Conservation (phyloP, 495 filamentous ascomycete genomes). For the Aspergillus sparsus region DNA sequence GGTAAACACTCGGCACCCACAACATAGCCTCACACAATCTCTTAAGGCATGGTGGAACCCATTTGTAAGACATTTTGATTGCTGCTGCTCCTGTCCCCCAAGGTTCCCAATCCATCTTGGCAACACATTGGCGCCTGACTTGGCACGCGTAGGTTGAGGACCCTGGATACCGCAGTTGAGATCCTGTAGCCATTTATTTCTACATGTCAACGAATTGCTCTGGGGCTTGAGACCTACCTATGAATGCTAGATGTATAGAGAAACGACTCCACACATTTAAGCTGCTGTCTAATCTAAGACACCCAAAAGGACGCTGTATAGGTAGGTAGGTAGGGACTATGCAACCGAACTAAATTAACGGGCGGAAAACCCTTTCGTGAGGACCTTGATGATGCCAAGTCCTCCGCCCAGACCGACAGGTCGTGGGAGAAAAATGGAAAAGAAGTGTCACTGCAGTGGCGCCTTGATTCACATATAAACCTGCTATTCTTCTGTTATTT, state of each 20-base stretch:
- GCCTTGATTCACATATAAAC: not conserved
- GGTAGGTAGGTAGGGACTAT: not conserved
- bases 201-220: not conserved
- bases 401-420: constrained; percentile 7
- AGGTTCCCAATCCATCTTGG: not conserved
- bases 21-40: too few species aligned
- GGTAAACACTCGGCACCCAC: too few species aligned
- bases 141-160: not conserved
- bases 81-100: not conserved
- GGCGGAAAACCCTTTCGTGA: constrained; percentile 10
- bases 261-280: too few species aligned
- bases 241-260: not conserved
- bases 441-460: not conserved
- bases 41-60: too few species aligned
- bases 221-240: not conserved
- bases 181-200: not conserved
- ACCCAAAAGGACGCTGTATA: not conserved
- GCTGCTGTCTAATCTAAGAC: too few species aligned
- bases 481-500: not conserved
- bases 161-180: not conserved
- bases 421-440: not conserved
- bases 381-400: constrained; percentile 30
- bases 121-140: not conserved
- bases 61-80: too few species aligned
- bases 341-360: not conserved